A percentile compares a stretch with the other conserved stretches of the same genome.
phyloP scores from a whole-genome alignment of 2,329 filamentous ascomycete genomes.

The Paecilomyces sp. region DNA sequence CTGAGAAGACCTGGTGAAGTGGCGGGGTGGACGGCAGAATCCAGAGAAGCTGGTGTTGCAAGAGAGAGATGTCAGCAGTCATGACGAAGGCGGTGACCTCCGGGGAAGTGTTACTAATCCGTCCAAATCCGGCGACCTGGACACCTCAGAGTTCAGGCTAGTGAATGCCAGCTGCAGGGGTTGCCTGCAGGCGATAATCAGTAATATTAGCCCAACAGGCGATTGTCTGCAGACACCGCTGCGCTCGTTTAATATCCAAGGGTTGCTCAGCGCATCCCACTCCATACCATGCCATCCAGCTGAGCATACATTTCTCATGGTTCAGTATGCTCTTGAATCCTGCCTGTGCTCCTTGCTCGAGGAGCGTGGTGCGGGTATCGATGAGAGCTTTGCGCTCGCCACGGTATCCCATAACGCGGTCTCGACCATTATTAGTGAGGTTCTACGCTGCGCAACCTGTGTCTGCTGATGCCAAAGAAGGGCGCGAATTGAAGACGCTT shows the following conservation, averaged over 20 bases:
- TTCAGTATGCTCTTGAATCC: slow-evolving; percentile 20
- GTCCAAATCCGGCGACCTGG: background rate
- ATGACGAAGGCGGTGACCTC: background rate
- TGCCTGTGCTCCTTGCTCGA: slow-evolving; percentile 21
- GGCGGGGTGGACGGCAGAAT: background rate
- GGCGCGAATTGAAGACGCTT: slow-evolving; percentile 13
- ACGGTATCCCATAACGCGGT: slow-evolving; percentile 8
- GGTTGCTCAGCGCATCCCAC: background rate
- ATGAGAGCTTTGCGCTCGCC: slow-evolving; percentile 17
- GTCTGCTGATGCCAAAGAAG: slow-evolving; percentile 3
- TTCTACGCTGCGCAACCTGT: slow-evolving; percentile 9
- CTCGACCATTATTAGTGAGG: slow-evolving; percentile 8
- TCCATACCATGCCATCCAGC: slow-evolving; percentile 15
- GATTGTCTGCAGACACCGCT: background rate
- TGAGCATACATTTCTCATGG: background rate
- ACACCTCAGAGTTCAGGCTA: background rate
- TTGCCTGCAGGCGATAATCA: background rate
- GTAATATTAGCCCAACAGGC: background rate
- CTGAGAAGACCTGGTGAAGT: background rate
- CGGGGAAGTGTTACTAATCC: background rate
- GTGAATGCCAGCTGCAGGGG: background rate
- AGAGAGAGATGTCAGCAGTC: background rate
- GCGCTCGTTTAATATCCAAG: background rate
- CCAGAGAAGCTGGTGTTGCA: background rate
- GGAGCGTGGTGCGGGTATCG: slow-evolving; percentile 20